A percentile compares a stretch with the other conserved stretches of the same genome.
These are phyloP conservation scores for Nymphaea colorata DNA, from an alignment of 164 flowering plant species.

Conservation along the genomic window DNA sequence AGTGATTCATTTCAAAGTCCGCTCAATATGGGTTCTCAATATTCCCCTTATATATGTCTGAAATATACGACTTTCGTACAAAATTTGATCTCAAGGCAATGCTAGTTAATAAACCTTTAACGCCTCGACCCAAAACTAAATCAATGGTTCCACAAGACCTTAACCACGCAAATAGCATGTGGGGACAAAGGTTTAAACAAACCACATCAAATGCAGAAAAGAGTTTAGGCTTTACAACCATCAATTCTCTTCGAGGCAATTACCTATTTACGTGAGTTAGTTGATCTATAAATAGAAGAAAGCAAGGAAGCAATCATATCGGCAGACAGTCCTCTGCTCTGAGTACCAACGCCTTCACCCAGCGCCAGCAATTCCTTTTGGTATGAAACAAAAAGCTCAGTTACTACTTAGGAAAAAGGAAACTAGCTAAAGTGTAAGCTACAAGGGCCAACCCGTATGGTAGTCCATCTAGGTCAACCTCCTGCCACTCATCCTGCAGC, in stretches of 20 bases:
- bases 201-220: no score
- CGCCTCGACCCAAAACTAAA: no score
- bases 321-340: slow-evolving; percentile 84
- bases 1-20: no score
- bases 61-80: no score
- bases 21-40: no score
- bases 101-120: no score
- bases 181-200: no score
- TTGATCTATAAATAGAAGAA: slow-evolving; percentile 49
- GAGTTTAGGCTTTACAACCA: not conserved
- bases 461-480: slow-evolving; percentile 85
- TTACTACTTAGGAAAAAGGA: not conserved
- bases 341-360: slow-evolving; percentile 85
- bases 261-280: slow-evolving; percentile 37
- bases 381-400: not conserved
- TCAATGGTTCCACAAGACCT: no score
- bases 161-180: no score
- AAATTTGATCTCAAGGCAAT: no score
- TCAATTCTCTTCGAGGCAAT: slow-evolving; percentile 20
- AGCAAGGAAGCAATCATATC: slow-evolving; percentile 75
- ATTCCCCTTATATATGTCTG: no score
- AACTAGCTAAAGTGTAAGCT: no score
- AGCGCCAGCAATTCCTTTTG: slow-evolving; percentile 77
- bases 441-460: slow-evolving; percentile 57
- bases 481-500: slow-evolving; percentile 76